Base-by-base conservation (phyloP, 1,284 basidiomycete species). In the Wolfiporia cocos region DNA sequence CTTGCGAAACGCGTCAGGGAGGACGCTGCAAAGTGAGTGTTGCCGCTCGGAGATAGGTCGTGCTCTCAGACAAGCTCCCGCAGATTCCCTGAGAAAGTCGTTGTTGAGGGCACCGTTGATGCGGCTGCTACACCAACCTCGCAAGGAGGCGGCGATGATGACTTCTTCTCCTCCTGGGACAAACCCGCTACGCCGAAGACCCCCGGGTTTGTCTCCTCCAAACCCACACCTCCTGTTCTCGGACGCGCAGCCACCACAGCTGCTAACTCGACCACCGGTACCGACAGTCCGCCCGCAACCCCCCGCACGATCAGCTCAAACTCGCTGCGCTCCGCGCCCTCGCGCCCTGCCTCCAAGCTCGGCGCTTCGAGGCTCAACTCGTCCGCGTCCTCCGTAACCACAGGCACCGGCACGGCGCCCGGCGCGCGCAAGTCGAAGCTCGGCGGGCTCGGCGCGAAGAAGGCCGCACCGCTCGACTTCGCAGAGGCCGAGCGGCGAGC, bases 111-210 rank as follows among this genome's bases (percentile, higher is more conserved):
- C 12, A 69, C 81, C 24, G 55, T 67, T 5, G 80, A 81, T 14
- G 56, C 71, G 1, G 43, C 66, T 3, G 50, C 68, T 17, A 51
- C 66, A 3, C 52, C 64, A 4, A 56, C 65, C 17, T 55, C 49
- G 57, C 33, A 46, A 17, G 58, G 68, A 0, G 70, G 67, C 9
- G 80, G 74, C 2, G 87, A 88, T 12, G 90, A 92, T 39, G 94
- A 98, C 64, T 99, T 98, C 64, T 98, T 98, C 68, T 84, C 90
- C 41, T 86, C 89, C 24, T 98, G 94, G 92, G 92, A 95, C 52
- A 93, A 94, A 59, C 84, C 89, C 2, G 65, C 74, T 10, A 69
- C 74, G 1, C 74, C 76, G 5, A 82, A 77, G 37, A 49, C 60
- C 49, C 51, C 75, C 20, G 44, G 41, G 10, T 66, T 76, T 9